Conservation (phyloP, 1,139 yeast species). For the Geotrichum citri-aurantii region DNA sequence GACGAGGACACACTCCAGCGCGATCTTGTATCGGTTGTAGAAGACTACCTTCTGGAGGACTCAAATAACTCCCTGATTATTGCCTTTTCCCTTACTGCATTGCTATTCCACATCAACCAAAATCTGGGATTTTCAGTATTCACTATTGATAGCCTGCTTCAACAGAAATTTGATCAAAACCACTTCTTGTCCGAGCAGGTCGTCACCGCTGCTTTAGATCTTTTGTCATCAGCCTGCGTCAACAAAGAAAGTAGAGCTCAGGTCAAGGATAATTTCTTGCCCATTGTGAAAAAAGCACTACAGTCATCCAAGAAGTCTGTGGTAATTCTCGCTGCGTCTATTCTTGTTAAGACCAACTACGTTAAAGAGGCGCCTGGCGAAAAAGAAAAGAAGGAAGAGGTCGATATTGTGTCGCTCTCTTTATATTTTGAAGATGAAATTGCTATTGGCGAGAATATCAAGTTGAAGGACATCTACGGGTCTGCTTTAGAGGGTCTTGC, state of each 20-base stretch:
- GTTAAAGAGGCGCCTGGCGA: conserved; percentile 9
- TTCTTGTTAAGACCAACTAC: conserved; percentile 32
- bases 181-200: conserved; percentile 26
- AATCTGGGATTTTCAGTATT: conserved; percentile 18
- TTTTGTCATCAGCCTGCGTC: conserved; percentile 36
- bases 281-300: conserved; percentile 28
- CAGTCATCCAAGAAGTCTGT: conserved; percentile 24
- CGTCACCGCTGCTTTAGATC: conserved; percentile 29
- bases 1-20: conserved; percentile 17
- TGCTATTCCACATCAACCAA: conserved; percentile 58
- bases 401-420: conserved; percentile 29
- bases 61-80: conserved; percentile 31
- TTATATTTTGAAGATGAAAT: conserved; percentile 29
- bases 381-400: conserved; percentile 21
- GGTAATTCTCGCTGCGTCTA: conserved; percentile 34
- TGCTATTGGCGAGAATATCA: conserved; percentile 18
- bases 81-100: conserved; percentile 58
- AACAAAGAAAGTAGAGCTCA: conserved; percentile 31
- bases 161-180: conserved; percentile 21
- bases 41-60: conserved; percentile 21
- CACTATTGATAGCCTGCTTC: conserved; percentile 13
- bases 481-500: conserved; percentile 39
- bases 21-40: conserved; percentile 20
- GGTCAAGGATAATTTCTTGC: conserved; percentile 29
- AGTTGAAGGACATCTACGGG: conserved; percentile 19